Evolutionary conservation across 2,329 filamentous ascomycete genomes (phyloP).

Genomic region (Biscogniauxia marginata): DNA sequence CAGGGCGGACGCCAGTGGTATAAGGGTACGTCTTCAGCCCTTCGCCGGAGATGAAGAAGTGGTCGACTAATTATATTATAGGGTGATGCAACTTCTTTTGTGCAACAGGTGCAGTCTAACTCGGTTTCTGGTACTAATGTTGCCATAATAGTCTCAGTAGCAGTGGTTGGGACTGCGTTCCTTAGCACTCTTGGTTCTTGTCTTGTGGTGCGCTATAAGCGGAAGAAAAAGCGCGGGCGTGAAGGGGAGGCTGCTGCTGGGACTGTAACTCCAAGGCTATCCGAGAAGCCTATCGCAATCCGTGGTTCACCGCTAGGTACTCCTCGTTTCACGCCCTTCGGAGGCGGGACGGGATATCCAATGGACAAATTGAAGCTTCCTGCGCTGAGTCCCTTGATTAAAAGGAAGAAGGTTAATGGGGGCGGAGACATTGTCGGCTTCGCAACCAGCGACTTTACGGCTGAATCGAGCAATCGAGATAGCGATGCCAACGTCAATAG

Average conservation of each 20-base stretch:
- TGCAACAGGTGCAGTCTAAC: slow-evolving; percentile 23
- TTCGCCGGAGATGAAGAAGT: background rate
- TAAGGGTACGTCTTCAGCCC: slow-evolving; percentile 15
- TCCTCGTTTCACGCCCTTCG: slow-evolving; percentile 29
- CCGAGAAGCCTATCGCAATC: slow-evolving; percentile 25
- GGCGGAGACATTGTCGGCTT: slow-evolving; percentile 21
- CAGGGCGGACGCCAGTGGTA: slow-evolving; percentile 17
- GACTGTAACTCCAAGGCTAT: slow-evolving; percentile 10
- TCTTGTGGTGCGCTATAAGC: slow-evolving; percentile 28
- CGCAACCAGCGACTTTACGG: slow-evolving; percentile 22
- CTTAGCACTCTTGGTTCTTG: slow-evolving; percentile 21
- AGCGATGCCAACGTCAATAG: slow-evolving; percentile 17
- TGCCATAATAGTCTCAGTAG: slow-evolving; percentile 30
- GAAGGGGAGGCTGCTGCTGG: slow-evolving; percentile 7
- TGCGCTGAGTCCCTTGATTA: slow-evolving; percentile 21
- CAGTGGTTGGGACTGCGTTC: slow-evolving; percentile 29
- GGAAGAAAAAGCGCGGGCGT: slow-evolving; percentile 20
- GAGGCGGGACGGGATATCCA: slow-evolving; percentile 21
- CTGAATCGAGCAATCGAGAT: slow-evolving; percentile 3
- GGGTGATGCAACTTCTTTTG: slow-evolving; percentile 22
- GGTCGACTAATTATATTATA: slow-evolving; percentile 14
- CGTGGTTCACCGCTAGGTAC: slow-evolving; percentile 18
- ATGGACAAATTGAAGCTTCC: slow-evolving; percentile 31
- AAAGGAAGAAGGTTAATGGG: slow-evolving; percentile 20
- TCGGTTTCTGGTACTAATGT: slow-evolving; percentile 28